phyloP scores from a whole-genome alignment of 306 rosid genomes.

The Begonia masoniana region DNA sequence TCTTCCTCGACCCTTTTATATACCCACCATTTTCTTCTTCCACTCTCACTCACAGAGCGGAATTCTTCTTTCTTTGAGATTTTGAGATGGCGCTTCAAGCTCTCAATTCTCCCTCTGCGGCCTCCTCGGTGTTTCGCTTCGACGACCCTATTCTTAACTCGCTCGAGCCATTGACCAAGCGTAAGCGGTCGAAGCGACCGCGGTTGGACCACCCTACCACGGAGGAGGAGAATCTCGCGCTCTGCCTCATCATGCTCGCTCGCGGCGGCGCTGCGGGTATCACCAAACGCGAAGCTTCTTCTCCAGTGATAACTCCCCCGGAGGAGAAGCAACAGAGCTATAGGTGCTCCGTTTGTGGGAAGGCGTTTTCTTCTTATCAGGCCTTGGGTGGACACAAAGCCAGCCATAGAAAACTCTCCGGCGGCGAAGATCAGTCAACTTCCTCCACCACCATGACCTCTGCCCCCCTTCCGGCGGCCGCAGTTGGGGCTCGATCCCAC shows the following conservation, averaged over 20 bases:
- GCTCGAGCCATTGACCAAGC: constrained; percentile 61
- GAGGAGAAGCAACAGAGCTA: constrained; percentile 10
- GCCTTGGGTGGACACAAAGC: constrained; percentile 99
- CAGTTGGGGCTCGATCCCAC: constrained; percentile 42
- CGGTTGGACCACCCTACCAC: constrained; percentile 42
- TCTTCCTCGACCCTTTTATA: constrained; percentile 19
- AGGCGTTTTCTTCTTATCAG: constrained; percentile 72
- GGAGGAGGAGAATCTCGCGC: constrained; percentile 92
- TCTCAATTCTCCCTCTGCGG: constrained; percentile 60
- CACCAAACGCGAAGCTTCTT: not conserved
- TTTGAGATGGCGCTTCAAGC: constrained; percentile 72
- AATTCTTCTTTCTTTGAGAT: not conserved
- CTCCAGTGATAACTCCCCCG: constrained; percentile 9
- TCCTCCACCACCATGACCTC: constrained; percentile 55
- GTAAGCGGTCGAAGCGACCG: constrained; percentile 83
- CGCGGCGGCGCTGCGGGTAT: constrained; percentile 28
- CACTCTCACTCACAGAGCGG: constrained; percentile 26
- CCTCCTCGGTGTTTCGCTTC: constrained; percentile 39
- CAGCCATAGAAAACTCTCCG: constrained; percentile 56
- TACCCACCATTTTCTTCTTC: constrained; percentile 9
- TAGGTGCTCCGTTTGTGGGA: constrained; percentile 87
- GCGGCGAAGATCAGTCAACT: constrained; percentile 42
- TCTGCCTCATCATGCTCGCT: constrained; percentile 98
- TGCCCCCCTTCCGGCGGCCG: constrained; percentile 20
- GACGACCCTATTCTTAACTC: constrained; percentile 24